Evolutionary conservation across 2,329 filamentous ascomycete species (phyloP), one percentile per base, ranked within the genome.

Genomic region (Penicillium sp.): DNA sequence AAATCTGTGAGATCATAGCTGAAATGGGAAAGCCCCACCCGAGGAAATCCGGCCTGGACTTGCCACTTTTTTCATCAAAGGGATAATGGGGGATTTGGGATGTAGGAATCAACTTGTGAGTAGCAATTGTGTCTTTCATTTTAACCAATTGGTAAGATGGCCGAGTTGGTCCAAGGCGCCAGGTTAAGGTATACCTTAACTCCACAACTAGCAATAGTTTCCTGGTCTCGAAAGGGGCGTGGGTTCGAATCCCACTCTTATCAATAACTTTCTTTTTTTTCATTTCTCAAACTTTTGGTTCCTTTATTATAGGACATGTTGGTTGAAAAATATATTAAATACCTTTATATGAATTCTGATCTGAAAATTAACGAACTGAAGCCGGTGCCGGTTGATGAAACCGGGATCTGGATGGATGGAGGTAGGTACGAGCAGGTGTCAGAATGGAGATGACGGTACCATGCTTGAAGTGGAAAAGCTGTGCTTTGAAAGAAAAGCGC

Each of bases 101-200:
- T 21, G 38, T 3, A 13, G 5, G 0, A 2, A 6, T n/a, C 1
- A 0, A 0, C 12, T 6, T 29, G 7, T 29, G 5, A 0, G 0
- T 8, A 1, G 9, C 3, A 19, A 2, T 8, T 1, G 2, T 2
- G 2, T 2, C 2, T 0, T 2, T 2, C 2, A 1, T 5, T 19
- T 4, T 19, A 45, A 17, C 13, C 0, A 31, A 13, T 24, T 46
- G 63, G 63, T 61, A 65, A 65, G 63, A 65, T 65, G 63, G 63
- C 63, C 63, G 63, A 65, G 63, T 61, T 64, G 63, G 63, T 65
- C 63, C 51, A 65, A 63, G 63, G 63, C 63, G 63, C 57, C 56
- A 61, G 62, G 62, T 64, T 64, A 61, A 64, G 62, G 62, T 61
- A 52, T 44, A 61, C 57, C 57, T 60, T 56, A 45, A 57, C 58